Evolutionary conservation across 225 moss, liverwort and hornwort species (phyloP).

Genomic region (Pseudoscleropodium purum): DNA sequence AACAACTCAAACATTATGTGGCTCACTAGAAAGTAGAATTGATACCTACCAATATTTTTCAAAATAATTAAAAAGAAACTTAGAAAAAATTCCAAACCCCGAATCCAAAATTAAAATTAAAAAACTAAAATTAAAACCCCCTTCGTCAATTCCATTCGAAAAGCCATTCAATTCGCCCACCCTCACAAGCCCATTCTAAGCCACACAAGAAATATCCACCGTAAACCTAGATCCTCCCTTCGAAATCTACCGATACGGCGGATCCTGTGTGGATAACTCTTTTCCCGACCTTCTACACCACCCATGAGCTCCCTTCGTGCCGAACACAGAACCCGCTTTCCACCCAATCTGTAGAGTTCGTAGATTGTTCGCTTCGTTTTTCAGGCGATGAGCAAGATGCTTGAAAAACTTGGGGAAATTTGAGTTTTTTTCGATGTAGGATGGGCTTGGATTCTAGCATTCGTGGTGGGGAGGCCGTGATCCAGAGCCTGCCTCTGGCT

Average conservation of each 20-base stretch:
- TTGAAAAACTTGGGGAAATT: rapidly evolving
- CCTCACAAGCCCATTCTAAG: neutral
- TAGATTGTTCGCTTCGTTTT: neutral
- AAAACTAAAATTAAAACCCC: neutral
- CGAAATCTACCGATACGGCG: rapidly evolving
- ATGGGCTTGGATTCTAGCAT: neutral
- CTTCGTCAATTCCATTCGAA: neutral
- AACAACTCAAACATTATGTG: neutral
- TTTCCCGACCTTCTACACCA: neutral
- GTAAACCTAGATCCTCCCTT: rapidly evolving
- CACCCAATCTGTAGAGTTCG: rapidly evolving
- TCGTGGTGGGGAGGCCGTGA: slow-evolving; percentile 21
- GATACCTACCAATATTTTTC: no score
- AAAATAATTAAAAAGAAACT: no score
- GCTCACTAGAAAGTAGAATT: neutral
- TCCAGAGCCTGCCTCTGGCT: neutral
- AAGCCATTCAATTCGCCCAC: neutral
- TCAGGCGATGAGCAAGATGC: neutral
- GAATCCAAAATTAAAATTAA: no score
- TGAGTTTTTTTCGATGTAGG: neutral
- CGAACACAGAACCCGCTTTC: neutral
- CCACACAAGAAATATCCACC: slow-evolving; percentile 10
- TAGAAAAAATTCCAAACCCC: no score
- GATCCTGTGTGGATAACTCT: neutral
- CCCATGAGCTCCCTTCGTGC: neutral